Evolutionary conservation across 345 rosid species (phyloP), one percentile per base, ranked within the genome.

Genomic region (Murraya koenigii): DNA sequence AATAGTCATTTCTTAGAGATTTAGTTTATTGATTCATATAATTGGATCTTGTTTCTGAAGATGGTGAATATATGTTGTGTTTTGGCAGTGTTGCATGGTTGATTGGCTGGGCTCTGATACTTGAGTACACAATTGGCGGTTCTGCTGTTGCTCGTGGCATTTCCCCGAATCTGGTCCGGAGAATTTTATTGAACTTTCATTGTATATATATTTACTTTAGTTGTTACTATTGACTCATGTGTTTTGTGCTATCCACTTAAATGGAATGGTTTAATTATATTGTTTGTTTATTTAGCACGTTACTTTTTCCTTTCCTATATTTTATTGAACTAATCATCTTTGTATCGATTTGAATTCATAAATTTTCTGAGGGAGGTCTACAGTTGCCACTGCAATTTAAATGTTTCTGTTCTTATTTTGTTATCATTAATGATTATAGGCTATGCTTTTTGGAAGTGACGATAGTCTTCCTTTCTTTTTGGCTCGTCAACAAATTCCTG

Each of bases 71-170:
- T 62, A 20, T 17, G 13, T 44, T 75, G 13, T 47, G 0, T 47
- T 47, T 44, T 75, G 38, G n/a, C 85, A 94, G 99, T 36, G 87
- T 93, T 75, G 98, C 99, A 44, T 96, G 99, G 99, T 79, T 96
- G 84, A 84, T 94, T 82, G 99, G 99, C 65, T 96, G 99, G 99
- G 92, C 97, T 64, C 80, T 96, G 73, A 86, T 94, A 75, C 88
- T 96, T 70, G 99, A 96, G 82, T 96, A 96, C 77, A 91, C 99
- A 15, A 91, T 96, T 76, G 97, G 99, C 75, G 98, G 99, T 62
- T 86, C 99, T 0, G 97, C 99, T 13, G 90, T 94, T 84, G 99
- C 99, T 56, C 94, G 97, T 69, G 97, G 97, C 84, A 89, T 93
- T 81, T 79, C 95, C 32, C 97, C 97, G 14, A 93, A 91, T 86